Evolutionary conservation across 331 rosid genomes (phyloP), one percentile per base, ranked within the genome.

Genomic region (Cydonia oblonga): DNA sequence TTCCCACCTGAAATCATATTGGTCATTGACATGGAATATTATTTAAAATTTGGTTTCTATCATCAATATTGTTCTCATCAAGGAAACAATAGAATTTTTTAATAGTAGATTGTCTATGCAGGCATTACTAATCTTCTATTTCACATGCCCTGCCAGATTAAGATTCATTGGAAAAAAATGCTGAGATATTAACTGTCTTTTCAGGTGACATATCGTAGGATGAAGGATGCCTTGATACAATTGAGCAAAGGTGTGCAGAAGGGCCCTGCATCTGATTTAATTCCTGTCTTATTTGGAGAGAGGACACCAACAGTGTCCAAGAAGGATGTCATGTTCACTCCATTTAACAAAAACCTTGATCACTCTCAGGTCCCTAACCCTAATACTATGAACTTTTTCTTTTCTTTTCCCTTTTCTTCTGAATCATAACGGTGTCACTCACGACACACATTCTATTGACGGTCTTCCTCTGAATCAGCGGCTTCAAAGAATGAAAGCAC

Each of bases 191-290:
- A 62, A 58, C 66, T 74, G 1, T 74, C 52, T 33, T 74, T 65
- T 59, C 84, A 93, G 98, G 96, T 93, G 75, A 93, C 98, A 8
- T 93, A 91, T 87, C 88, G 87, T 24, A 89, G 96, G 83, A 93
- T 93, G 98, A 93, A 91, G 85, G 98, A 93, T 66, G 92, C 96
- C 63, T 64, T 93, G 72, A 75, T 93, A 71, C 97, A 87, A 78
- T 81, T 91, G 87, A 93, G 98, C 85, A 93, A 91, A 85, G 97
- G 97, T 73, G 89, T 93, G 69, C 97, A 89, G 24, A 93, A 76
- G 84, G 98, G 98, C 66, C 98, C 98, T 38, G 97, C 97, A 16
- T 77, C 97, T 71, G 98, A 93, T 78, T 86, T 93, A 66, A 73
- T 93, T 65, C 91, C 91, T 60, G 85, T 89, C 76, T 84, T 93